Conservation (phyloP, 1,139 yeast genomes). For the Geotrichum restrictum region DNA sequence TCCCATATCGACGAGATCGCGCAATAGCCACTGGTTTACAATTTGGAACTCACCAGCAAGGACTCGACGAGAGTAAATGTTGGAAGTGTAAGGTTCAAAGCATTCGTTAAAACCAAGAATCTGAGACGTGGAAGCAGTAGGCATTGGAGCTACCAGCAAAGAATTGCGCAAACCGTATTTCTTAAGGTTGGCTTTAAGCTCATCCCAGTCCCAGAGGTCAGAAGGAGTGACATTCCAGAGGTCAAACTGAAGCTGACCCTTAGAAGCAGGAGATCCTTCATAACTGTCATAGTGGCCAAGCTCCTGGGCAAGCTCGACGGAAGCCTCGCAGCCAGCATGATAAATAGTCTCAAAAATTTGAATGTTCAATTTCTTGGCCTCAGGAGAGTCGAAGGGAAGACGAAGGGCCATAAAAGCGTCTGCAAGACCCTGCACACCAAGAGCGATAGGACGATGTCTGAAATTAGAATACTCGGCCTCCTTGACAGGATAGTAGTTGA, state of each 20-base stretch:
- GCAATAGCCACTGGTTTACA: constrained; percentile 76
- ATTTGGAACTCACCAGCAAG: constrained; percentile 86
- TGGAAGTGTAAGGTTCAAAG: constrained; percentile 87
- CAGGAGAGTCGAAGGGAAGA: constrained; percentile 72
- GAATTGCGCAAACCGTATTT: constrained; percentile 76
- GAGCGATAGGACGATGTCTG: constrained; percentile 79
- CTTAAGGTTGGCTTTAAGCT: constrained; percentile 56
- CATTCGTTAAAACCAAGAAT: constrained; percentile 86
- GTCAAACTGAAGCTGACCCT: constrained; percentile 75
- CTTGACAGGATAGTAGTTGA: constrained; percentile 71
- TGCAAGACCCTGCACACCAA: constrained; percentile 89
- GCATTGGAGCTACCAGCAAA: constrained; percentile 86
- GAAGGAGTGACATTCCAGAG: constrained; percentile 76
- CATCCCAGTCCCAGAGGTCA: constrained; percentile 70
- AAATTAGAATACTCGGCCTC: constrained; percentile 66
- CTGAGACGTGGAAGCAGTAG: constrained; percentile 91
- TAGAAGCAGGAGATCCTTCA: constrained; percentile 76
- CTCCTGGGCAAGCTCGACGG: constrained; percentile 64
- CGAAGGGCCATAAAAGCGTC: constrained; percentile 76
- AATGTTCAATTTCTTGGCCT: constrained; percentile 65
- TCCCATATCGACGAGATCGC: constrained; percentile 78
- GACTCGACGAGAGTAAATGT: constrained; percentile 81
- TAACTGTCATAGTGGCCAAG: constrained; percentile 67
- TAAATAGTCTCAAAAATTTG: constrained; percentile 88
- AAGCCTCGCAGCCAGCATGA: constrained; percentile 80